Conservation (phyloP, 192 early-diverging fungal species). For the Haplosporangium gracile region DNA sequence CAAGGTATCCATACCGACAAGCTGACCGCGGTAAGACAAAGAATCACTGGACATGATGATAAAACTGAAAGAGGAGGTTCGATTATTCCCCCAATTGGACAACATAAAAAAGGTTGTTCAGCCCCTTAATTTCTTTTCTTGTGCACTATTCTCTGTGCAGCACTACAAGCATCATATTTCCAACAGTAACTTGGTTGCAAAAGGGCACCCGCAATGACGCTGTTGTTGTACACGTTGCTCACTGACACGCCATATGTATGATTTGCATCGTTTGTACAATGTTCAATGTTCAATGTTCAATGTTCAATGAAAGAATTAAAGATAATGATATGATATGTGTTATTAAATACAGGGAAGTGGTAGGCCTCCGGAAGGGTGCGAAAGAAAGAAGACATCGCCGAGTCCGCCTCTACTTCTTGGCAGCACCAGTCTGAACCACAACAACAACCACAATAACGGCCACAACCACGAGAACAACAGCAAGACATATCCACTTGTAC, state of each 20-base stretch:
- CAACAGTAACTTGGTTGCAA: too few relatives aligned
- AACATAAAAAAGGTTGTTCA: background rate
- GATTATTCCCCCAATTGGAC: conserved; percentile 2
- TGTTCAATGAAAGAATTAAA: background rate
- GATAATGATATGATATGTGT: background rate
- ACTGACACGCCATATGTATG: background rate
- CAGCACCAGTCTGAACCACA: background rate
- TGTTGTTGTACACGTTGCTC: background rate
- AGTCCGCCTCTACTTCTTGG: background rate
- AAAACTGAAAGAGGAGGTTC: conserved; percentile 30
- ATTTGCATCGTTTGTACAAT: background rate
- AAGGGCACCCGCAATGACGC: too few relatives aligned
- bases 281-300: background rate
- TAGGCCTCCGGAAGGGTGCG: background rate
- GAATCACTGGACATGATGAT: conserved; percentile 42
- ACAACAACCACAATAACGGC: conserved; percentile 18
- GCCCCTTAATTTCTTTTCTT: background rate
- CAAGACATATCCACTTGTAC: conserved; percentile 45
- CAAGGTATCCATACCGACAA: conserved; percentile 33
- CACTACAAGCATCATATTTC: background rate
- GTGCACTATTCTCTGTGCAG: too few relatives aligned
- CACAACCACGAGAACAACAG: conserved; percentile 28
- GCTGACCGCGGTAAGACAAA: conserved; percentile 40
- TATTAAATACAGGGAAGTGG: background rate
- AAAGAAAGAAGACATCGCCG: background rate